A percentile compares a stretch with the other conserved stretches of the same genome.
Conservation (phyloP, 495 filamentous ascomycete genomes). For the Talaromyces proteolyticus region DNA sequence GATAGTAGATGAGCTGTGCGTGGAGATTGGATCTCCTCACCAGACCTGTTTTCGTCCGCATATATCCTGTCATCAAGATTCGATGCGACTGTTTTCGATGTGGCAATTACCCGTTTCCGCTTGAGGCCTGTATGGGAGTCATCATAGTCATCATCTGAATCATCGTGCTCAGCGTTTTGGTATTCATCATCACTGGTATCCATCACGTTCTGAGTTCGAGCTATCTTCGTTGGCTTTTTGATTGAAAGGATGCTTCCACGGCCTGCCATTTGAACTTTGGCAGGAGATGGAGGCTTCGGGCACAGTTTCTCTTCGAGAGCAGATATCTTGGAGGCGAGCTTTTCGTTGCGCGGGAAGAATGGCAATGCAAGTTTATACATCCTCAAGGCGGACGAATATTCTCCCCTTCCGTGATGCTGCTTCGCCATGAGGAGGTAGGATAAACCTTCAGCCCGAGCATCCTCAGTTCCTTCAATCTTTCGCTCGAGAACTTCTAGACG, state of each 20-base stretch:
- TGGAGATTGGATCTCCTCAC: conserved; percentile 48
- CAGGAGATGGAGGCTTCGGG: conserved; percentile 16
- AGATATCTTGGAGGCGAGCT: conserved; percentile 72
- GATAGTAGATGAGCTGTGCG: conserved; percentile 65
- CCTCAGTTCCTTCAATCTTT: conserved; percentile 70
- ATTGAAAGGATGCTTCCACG: conserved; percentile 37
- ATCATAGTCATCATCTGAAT: conserved; percentile 20
- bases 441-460: conserved; percentile 70
- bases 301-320: conserved; percentile 56
- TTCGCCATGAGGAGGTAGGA: conserved; percentile 85
- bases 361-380: conserved; percentile 83
- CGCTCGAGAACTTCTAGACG: conserved; percentile 81
- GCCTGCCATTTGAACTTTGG: conserved; percentile 4
- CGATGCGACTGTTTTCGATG: conserved; percentile 14
- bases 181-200: conserved; percentile 27
- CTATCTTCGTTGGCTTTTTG: conserved; percentile 24
- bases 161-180: conserved; percentile 13
- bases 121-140: conserved; percentile 30
- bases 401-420: conserved; percentile 78
- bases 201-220: conserved; percentile 24
- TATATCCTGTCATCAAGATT: conserved; percentile 13
- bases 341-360: conserved; percentile 82
- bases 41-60: conserved; percentile 17
- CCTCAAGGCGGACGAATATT: conserved; percentile 69
- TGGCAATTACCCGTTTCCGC: conserved; percentile 32